Evolutionary conservation across 2,329 filamentous ascomycete genomes (phyloP).

Genomic region (Arachnomyces sp.): DNA sequence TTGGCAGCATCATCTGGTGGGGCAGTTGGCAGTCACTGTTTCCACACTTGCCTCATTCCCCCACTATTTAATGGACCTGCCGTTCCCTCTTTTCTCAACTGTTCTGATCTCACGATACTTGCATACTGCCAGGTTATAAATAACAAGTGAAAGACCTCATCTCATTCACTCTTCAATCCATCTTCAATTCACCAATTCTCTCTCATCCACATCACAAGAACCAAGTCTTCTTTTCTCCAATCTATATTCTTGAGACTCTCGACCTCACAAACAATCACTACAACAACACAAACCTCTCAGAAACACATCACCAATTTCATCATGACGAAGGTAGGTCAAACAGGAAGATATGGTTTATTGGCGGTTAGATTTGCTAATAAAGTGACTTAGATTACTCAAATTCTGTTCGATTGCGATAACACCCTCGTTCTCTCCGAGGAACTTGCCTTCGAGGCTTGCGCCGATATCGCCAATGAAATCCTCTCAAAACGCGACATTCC

Average conservation of each 20-base stretch:
- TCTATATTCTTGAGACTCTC: not conserved
- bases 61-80: no score
- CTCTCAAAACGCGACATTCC: constrained; percentile 58
- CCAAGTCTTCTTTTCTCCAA: not conserved
- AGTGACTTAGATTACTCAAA: constrained; percentile 52
- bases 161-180: no score
- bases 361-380: constrained; percentile 9
- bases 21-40: no score
- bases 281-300: not conserved
- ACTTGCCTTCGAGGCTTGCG: constrained; percentile 84
- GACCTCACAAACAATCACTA: not conserved
- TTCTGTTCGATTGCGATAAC: constrained; percentile 75
- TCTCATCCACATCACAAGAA: no score
- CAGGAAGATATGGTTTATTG: constrained; percentile 1
- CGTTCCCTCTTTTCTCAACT: no score
- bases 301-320: not conserved
- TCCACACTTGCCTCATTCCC: no score
- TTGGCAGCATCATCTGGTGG: no score
- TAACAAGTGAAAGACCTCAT: no score
- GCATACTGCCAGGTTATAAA: no score
- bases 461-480: constrained; percentile 81
- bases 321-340: constrained; percentile 7
- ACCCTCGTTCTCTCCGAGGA: constrained; percentile 88
- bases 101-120: no score
- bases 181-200: no score